Percentiles rank a stretch among this genome's conserved stretches.
These are phyloP conservation scores for Candida endomychidarum DNA, from an alignment of 805 yeast genomes.

Conservation along the genomic window DNA sequence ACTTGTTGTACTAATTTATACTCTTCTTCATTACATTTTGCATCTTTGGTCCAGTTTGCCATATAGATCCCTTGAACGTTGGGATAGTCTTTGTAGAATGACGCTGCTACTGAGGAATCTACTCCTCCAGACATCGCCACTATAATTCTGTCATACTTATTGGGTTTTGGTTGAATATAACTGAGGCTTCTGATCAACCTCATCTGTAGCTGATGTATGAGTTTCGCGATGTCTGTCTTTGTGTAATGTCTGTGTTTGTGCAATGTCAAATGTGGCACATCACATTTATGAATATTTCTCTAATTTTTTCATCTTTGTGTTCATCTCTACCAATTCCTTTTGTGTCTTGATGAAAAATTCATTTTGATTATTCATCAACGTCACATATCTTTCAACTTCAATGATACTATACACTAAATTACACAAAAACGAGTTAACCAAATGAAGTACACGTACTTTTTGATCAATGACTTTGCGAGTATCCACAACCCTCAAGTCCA, in stretches of 20 bases:
- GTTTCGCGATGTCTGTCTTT: too few species aligned
- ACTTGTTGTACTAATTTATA: conserved; percentile 81
- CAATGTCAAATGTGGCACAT: too few species aligned
- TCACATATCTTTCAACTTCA: conserved; percentile 12
- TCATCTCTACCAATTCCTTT: too few species aligned
- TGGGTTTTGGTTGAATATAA: conserved; percentile 13
- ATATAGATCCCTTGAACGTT: conserved; percentile 83
- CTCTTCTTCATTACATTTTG: conserved; percentile 78
- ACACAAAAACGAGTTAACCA: conserved; percentile 7
- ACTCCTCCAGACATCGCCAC: conserved; percentile 98
- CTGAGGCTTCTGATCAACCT: background rate
- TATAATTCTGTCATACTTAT: conserved; percentile 56
- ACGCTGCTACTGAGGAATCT: conserved; percentile 89
- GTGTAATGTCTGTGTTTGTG: too few species aligned
- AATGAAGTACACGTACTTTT: conserved; percentile 4
- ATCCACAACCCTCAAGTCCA: conserved; percentile 7
- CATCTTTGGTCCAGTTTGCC: conserved; percentile 83
- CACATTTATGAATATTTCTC: too few species aligned
- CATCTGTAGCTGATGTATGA: too few species aligned
- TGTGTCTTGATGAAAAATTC: too few species aligned
- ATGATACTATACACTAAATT: conserved; percentile 9
- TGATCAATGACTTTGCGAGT: background rate
- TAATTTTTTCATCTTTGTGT: too few species aligned
- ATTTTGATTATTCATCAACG: conserved; percentile 8
- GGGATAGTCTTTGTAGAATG: conserved; percentile 50